A percentile compares a stretch with the other conserved stretches of the same genome.
Conservation (phyloP, 495 filamentous ascomycete species). For the Chlorociboria aeruginascens region DNA sequence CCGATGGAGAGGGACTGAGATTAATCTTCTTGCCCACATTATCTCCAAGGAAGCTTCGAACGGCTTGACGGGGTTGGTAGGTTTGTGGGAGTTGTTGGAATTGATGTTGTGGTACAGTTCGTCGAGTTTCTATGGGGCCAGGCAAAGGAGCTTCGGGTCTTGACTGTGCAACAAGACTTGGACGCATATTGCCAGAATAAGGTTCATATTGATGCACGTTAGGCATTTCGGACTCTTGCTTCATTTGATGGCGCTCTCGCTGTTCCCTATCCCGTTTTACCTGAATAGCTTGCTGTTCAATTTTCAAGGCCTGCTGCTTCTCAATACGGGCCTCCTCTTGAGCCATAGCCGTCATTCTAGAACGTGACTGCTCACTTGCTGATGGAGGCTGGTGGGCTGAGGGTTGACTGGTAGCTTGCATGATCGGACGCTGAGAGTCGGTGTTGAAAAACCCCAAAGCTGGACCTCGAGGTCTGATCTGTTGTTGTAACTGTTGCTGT, state of each 20-base stretch:
- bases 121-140: slow-evolving; percentile 1
- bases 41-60: slow-evolving; percentile 11
- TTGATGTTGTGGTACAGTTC: slow-evolving; percentile 8
- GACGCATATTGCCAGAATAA: slow-evolving; percentile 6
- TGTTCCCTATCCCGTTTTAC: background rate
- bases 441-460: slow-evolving; percentile 13
- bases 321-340: slow-evolving; percentile 10
- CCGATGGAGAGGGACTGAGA: slow-evolving; percentile 12
- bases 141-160: slow-evolving; percentile 9
- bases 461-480: slow-evolving; percentile 9
- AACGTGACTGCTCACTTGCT: background rate
- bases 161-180: slow-evolving; percentile 1
- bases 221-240: slow-evolving; percentile 10
- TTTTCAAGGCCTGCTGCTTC: background rate
- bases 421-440: slow-evolving; percentile 12
- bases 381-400: slow-evolving; percentile 15
- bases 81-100: too few relatives aligned
- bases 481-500: slow-evolving; percentile 6
- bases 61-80: slow-evolving; percentile 11
- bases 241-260: slow-evolving; percentile 14
- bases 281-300: slow-evolving; percentile 7
- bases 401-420: slow-evolving; percentile 18
- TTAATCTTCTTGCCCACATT: slow-evolving; percentile 10
- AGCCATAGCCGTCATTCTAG: background rate
- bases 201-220: slow-evolving; percentile 17